Percentiles rank a stretch among this genome's conserved stretches.
phyloP scores from a whole-genome alignment of 805 yeast genomes.

The Zygotorulaspora sp. region DNA sequence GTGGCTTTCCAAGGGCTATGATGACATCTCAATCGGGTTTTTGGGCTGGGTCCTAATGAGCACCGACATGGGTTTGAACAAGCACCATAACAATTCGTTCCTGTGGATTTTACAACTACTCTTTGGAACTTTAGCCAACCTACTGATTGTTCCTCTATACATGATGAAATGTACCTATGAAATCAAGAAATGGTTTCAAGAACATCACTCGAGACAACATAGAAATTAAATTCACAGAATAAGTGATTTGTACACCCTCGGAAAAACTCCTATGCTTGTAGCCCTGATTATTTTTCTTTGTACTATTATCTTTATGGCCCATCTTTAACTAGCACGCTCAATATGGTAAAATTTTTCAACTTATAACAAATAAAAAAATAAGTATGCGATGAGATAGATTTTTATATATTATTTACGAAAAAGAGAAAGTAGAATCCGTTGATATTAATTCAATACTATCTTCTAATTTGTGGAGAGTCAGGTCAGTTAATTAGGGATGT shows the following conservation, averaged over 20 bases:
- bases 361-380: background rate
- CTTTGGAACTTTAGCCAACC: constrained; percentile 44
- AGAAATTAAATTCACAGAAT: background rate
- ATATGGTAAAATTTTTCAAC: background rate
- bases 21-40: constrained; percentile 73
- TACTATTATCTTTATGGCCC: no score
- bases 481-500: constrained; percentile 9
- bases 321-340: no score
- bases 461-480: background rate
- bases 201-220: constrained; percentile 20
- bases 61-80: constrained; percentile 63
- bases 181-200: constrained; percentile 46
- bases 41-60: constrained; percentile 78
- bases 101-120: constrained; percentile 50
- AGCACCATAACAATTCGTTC: constrained; percentile 43
- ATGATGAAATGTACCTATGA: constrained; percentile 48
- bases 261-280: no score
- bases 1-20: constrained; percentile 58
- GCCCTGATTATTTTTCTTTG: no score
- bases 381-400: constrained; percentile 1
- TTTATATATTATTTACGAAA: background rate
- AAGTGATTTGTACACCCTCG: no score
- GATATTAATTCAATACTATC: background rate
- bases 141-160: constrained; percentile 56
- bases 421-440: background rate